These are phyloP conservation scores for Phtheirospermum japonicum DNA, from an alignment of 257 asterid species.

Conservation along the genomic window DNA sequence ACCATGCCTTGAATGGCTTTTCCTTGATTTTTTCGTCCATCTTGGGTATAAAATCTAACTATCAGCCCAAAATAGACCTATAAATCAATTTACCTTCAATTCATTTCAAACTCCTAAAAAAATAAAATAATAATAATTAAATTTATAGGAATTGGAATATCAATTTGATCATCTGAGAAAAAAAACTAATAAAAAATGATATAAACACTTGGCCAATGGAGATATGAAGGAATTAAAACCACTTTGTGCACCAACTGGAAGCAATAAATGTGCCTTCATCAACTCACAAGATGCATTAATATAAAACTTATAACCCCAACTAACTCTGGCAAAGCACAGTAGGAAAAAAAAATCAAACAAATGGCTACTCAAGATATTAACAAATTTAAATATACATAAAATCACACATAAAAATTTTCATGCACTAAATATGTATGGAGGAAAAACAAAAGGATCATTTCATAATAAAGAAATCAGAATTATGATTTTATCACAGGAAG, in stretches of 20 bases:
- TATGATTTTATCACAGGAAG: not conserved
- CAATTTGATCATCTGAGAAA: too few species aligned
- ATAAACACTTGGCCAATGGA: not conserved
- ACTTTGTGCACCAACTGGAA: constrained; percentile 24
- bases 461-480: constrained; percentile 16
- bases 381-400: constrained; percentile 1
- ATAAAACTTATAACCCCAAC: constrained; percentile 22
- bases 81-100: constrained; percentile 4
- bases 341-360: not conserved
- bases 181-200: too few species aligned
- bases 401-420: not conserved
- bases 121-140: too few species aligned
- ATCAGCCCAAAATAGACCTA: constrained; percentile 25
- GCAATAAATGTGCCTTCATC: constrained; percentile 16
- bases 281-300: constrained; percentile 6
- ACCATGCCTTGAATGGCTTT: constrained; percentile 66
- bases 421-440: not conserved
- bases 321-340: constrained; percentile 17
- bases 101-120: constrained; percentile 35
- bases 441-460: not conserved
- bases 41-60: not conserved
- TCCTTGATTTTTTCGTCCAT: constrained; percentile 45
- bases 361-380: not conserved
- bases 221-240: not conserved
- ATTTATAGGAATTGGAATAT: constrained; percentile 1